A percentile compares a stretch with the other conserved stretches of the same genome.
Conservation (phyloP, 169 alveolate species). For the Plasmodium inui region DNA sequence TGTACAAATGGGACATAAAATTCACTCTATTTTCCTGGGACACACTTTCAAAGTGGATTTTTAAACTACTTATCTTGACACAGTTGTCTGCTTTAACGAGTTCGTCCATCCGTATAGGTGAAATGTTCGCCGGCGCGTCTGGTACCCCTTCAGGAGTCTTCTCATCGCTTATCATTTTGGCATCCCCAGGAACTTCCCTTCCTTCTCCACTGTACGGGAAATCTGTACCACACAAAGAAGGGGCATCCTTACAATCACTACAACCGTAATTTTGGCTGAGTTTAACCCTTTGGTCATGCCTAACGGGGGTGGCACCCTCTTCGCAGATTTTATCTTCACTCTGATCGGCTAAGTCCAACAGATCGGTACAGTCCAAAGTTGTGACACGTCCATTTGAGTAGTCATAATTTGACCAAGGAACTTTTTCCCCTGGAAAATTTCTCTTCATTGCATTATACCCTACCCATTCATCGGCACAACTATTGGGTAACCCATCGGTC, state of each 20-base stretch:
- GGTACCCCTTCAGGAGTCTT: not conserved
- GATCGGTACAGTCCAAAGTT: no score
- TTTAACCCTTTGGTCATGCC: not conserved
- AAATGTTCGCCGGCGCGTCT: not conserved
- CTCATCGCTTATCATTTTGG: not conserved
- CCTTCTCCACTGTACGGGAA: not conserved
- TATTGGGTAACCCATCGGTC: not conserved
- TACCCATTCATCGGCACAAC: not conserved
- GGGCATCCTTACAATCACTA: not conserved
- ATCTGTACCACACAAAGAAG: not conserved
- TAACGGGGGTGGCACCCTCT: not conserved
- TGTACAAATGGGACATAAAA: slow-evolving; percentile 44
- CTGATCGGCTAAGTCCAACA: not conserved
- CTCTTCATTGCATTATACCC: slow-evolving; percentile 1
- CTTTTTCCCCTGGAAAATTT: not conserved
- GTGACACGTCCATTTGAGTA: not conserved
- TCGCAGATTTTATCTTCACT: not conserved
- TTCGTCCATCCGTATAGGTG: not conserved
- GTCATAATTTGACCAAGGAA: not conserved
- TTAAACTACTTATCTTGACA: slow-evolving; percentile 24
- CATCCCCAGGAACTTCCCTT: not conserved
- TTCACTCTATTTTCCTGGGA: slow-evolving; percentile 3
- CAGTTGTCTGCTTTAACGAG: not conserved
- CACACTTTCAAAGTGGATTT: not conserved
- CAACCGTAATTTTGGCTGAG: not conserved